Evolutionary conservation across 169 alveolate species (phyloP).

Genomic region (Plasmodium sp.): DNA sequence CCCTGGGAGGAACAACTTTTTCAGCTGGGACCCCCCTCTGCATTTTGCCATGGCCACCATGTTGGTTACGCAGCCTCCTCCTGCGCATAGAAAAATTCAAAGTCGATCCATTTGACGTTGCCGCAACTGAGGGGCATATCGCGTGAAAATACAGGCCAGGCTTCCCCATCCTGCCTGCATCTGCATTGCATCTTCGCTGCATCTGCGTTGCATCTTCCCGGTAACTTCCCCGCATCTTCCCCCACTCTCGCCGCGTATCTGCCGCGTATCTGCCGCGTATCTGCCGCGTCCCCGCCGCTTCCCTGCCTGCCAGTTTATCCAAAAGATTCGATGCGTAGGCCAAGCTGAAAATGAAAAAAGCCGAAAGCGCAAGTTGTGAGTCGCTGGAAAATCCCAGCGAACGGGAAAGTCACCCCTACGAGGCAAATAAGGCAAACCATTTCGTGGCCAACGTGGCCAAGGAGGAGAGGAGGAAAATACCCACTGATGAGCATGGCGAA

Average conservation of each 20-base stretch:
- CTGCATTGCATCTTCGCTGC: not conserved
- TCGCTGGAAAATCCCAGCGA: not conserved
- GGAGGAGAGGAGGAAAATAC: not conserved
- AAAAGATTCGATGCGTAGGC: not conserved
- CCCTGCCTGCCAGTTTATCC: not conserved
- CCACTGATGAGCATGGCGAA: not conserved
- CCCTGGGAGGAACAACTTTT: not conserved
- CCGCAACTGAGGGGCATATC: not conserved
- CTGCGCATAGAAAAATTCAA: not conserved
- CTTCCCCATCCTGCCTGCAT: not conserved
- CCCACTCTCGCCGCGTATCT: too few relatives aligned
- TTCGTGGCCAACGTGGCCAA: not conserved
- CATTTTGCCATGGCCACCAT: not conserved
- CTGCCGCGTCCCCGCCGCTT: not conserved
- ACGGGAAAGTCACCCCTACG: not conserved
- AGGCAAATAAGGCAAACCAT: not conserved
- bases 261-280: not conserved
- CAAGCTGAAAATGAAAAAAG: conserved; percentile 2
- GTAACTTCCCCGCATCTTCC: not conserved
- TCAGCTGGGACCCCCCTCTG: not conserved
- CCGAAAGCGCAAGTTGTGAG: not conserved
- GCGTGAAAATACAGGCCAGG: not conserved
- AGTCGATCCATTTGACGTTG: not conserved
- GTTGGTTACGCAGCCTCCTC: not conserved
- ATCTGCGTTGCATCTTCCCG: not conserved